phyloP scores from a whole-genome alignment of 768 basidiomycete species.

The Podaxis sp. region DNA sequence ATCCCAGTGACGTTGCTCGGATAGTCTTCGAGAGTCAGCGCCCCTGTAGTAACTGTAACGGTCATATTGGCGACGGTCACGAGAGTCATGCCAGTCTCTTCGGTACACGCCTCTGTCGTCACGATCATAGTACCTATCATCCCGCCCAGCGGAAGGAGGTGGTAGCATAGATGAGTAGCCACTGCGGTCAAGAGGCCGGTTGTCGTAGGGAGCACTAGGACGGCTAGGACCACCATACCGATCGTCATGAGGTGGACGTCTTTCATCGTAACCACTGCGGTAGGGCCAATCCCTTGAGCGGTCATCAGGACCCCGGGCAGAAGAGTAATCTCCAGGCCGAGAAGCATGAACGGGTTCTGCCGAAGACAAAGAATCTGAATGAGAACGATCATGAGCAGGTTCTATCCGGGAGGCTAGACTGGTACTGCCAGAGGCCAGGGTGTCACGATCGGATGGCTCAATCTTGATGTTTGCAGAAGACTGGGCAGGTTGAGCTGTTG shows the following conservation, averaged over 20 bases:
- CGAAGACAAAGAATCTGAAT: background rate
- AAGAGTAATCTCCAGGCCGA: slow-evolving; percentile 6
- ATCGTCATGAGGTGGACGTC: slow-evolving; percentile 8
- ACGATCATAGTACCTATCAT: slow-evolving; percentile 10
- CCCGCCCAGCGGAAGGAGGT: background rate
- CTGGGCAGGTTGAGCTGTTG: background rate
- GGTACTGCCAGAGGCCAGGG: background rate
- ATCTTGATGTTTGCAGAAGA: background rate
- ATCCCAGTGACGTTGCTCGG: slow-evolving; percentile 7
- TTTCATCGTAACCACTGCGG: background rate
- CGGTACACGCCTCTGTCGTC: slow-evolving; percentile 11
- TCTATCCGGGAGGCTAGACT: background rate
- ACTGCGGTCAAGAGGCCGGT: background rate
- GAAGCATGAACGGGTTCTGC: slow-evolving; percentile 1
- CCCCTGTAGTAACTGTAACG: slow-evolving; percentile 1
- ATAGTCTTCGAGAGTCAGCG: slow-evolving; percentile 8
- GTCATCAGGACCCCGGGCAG: background rate
- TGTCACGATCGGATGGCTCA: background rate
- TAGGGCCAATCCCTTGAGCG: slow-evolving; percentile 5
- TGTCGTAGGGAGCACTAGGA: slow-evolving; percentile 6
- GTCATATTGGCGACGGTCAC: slow-evolving; percentile 12
- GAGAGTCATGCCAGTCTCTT: slow-evolving; percentile 13
- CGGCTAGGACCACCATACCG: slow-evolving; percentile 2
- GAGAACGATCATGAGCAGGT: background rate
- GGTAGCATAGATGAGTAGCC: slow-evolving; percentile 10